Conservation (phyloP, 2,329 filamentous ascomycete genomes). For the Fusarium miscanthi region DNA sequence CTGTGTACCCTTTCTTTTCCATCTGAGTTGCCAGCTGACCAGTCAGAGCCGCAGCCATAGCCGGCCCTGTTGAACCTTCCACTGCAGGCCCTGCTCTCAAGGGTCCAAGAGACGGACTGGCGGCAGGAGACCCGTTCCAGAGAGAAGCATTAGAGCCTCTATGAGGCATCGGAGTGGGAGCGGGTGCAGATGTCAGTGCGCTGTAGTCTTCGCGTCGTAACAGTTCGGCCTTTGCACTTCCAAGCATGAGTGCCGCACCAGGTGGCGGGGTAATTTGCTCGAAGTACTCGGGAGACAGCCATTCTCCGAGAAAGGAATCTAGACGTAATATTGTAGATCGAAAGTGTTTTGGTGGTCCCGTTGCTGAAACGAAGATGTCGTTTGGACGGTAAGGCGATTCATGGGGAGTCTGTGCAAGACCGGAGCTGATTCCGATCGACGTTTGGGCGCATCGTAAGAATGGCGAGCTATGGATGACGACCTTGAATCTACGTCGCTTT, state of each 20-base stretch:
- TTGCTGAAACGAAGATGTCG: conserved; percentile 51
- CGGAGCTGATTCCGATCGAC: conserved; percentile 86
- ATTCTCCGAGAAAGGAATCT: conserved; percentile 94
- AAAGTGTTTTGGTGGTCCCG: conserved; percentile 50
- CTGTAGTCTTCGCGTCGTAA: conserved; percentile 78
- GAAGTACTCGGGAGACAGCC: conserved; percentile 93
- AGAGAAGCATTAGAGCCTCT: conserved; percentile 45
- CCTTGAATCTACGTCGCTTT: conserved; percentile 73
- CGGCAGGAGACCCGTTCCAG: conserved; percentile 49
- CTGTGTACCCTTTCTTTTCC: conserved; percentile 68
- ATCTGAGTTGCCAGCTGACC: conserved; percentile 40
- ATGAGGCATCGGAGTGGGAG: conserved; percentile 28
- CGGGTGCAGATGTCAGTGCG: conserved; percentile 52
- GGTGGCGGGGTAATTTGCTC: conserved; percentile 92
- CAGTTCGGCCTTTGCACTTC: conserved; percentile 87
- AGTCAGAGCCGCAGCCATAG: conserved; percentile 51
- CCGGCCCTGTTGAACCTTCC: conserved; percentile 46
- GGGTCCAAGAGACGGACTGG: conserved; percentile 40
- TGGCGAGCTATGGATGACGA: conserved; percentile 93
- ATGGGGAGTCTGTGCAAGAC: conserved; percentile 71
- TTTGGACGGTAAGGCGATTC: conserved; percentile 49
- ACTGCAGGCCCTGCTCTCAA: conserved; percentile 34
- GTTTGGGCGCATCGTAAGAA: conserved; percentile 95
- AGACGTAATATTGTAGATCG: conserved; percentile 77
- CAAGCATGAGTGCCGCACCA: conserved; percentile 86